Conservation (phyloP, 805 yeast species). For the Candida hispaniensis region DNA sequence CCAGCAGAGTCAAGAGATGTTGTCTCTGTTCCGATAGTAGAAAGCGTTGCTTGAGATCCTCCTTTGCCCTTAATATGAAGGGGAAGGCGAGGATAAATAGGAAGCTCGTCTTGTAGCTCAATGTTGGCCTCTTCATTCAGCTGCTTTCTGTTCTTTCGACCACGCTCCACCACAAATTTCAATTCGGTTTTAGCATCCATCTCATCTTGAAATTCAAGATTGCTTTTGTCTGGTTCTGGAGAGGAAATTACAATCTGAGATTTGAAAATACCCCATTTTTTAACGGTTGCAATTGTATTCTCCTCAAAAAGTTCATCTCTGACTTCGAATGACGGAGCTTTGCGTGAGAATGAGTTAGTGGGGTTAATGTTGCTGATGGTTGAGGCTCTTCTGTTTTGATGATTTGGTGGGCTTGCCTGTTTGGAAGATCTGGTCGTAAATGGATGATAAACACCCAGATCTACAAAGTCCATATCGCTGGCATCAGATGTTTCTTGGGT, state of each 20-base stretch:
- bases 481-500: too few relatives aligned
- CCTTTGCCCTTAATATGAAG: conserved; percentile 12
- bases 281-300: background rate
- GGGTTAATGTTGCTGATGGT: too few relatives aligned
- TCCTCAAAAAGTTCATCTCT: conserved; percentile 18
- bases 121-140: conserved; percentile 1
- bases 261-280: conserved; percentile 5
- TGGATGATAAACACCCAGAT: conserved; percentile 3
- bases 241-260: conserved; percentile 1
- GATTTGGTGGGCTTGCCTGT: too few relatives aligned
- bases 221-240: too few relatives aligned
- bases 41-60: conserved; percentile 12
- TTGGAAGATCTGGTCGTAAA: background rate
- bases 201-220: too few relatives aligned
- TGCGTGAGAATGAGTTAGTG: too few relatives aligned
- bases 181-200: conserved; percentile 2
- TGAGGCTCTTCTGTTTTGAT: background rate
- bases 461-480: conserved; percentile 6
- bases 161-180: conserved; percentile 15
- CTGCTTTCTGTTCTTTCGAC: background rate
- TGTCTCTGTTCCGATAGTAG: background rate
- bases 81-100: conserved; percentile 11
- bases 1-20: too few relatives aligned
- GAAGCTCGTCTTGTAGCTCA: too few relatives aligned
- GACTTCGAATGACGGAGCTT: conserved; percentile 8